Evolutionary conservation across 148 eudicot species (phyloP).

Genomic region (Dysphania ambrosioides): DNA sequence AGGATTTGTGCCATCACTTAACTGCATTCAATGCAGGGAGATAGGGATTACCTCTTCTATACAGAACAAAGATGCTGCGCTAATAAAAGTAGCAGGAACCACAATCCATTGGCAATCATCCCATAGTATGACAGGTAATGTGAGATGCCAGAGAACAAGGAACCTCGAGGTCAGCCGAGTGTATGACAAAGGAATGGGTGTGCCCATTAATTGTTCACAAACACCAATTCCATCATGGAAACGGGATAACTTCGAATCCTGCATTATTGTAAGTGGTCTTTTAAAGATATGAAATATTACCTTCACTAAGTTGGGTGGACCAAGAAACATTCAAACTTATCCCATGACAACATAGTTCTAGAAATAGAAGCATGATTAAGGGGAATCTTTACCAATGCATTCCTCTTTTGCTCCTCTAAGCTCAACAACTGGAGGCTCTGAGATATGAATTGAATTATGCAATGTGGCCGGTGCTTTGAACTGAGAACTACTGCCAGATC

Average conservation of each 20-base stretch:
- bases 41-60: constrained; percentile 70
- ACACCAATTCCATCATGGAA: constrained; percentile 88
- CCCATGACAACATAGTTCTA: not conserved
- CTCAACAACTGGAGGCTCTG: constrained; percentile 62
- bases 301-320: not conserved
- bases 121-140: constrained; percentile 92
- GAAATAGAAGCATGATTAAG: not conserved
- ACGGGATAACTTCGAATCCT: constrained; percentile 81
- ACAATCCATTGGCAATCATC: constrained; percentile 99
- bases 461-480: constrained; percentile 81
- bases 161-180: constrained; percentile 95
- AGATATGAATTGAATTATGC: constrained; percentile 86
- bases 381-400: constrained; percentile 51
- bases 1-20: not conserved
- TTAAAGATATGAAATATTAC: not conserved
- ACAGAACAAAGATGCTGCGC: constrained; percentile 94
- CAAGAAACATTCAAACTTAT: not conserved
- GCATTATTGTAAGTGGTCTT: constrained; percentile 24
- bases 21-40: not conserved
- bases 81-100: constrained; percentile 87
- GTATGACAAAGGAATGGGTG: constrained; percentile 95
- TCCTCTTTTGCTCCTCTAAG: constrained; percentile 62
- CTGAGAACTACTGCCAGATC: constrained; percentile 71
- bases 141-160: constrained; percentile 91
- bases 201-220: constrained; percentile 76